phyloP scores from a whole-genome alignment of 2,329 filamentous ascomycete genomes.

The Aureobasidium leucospermi region DNA sequence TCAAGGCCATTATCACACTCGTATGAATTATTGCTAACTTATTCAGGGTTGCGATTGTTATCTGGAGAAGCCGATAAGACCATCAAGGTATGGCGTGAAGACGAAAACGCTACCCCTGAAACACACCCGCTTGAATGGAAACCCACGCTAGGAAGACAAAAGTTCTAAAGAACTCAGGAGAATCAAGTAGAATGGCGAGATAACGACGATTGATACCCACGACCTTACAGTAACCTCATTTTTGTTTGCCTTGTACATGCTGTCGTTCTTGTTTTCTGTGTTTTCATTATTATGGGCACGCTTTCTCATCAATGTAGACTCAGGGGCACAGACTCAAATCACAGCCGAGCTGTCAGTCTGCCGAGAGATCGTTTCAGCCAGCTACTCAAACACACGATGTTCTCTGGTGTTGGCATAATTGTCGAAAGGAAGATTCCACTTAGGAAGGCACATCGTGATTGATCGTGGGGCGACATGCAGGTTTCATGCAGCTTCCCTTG shows the following conservation, averaged over 20 bases:
- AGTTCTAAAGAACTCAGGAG: constrained; percentile 39
- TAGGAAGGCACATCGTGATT: not conserved
- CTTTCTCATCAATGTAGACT: too few species aligned
- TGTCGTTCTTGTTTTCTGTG: not conserved
- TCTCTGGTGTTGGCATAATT: too few species aligned
- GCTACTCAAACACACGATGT: too few species aligned
- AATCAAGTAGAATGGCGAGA: constrained; percentile 6
- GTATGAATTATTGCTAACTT: not conserved
- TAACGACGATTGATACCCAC: constrained; percentile 13
- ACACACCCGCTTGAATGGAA: constrained; percentile 91
- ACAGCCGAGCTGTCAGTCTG: too few species aligned
- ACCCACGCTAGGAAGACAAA: constrained; percentile 68
- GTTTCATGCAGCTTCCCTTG: constrained; percentile 2
- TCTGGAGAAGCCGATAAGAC: constrained; percentile 97
- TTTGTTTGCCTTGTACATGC: constrained; percentile 1
- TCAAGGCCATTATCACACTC: too few species aligned
- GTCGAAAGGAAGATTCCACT: not conserved
- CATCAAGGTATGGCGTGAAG: constrained; percentile 91
- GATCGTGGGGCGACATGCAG: not conserved
- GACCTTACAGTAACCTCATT: not conserved
- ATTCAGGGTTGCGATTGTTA: constrained; percentile 49
- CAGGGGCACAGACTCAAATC: too few species aligned
- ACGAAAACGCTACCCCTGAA: constrained; percentile 83
- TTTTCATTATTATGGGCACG: not conserved
- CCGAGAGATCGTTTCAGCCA: too few species aligned